Base-by-base conservation (phyloP, 495 filamentous ascomycete species). In the Aspergillus campestris region DNA sequence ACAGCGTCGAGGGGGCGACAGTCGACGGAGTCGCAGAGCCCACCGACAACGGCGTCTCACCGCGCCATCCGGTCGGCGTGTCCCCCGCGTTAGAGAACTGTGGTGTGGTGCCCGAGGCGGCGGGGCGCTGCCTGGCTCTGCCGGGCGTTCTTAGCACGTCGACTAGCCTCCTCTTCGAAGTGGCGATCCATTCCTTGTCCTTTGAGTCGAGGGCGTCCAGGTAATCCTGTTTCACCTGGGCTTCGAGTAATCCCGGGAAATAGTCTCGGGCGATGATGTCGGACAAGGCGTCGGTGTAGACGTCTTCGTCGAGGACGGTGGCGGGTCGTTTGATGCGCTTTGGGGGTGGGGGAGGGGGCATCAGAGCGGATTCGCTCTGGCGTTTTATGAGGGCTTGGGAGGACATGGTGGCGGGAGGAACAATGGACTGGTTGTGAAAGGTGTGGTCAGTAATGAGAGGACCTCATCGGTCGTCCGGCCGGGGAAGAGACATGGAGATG, bases 261-360 rank as follows among this genome's bases (percentile, higher is more conserved):
- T 92, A 98, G 67, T 98, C 94, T 33, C 94, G 86, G 28, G 87
- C 86, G 43, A 97, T 95, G 53, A 98, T 97, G 40, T 95, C 83
- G 1, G 91, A 94, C 24, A 98, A 69, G 7, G 86, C 86, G 44
- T 86, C 80, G 18, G 88, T 90, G 69, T 98, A 98, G 52, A 81
- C 80, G 54, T 98, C 92, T 73, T 98, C 92, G 63, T 95, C 89
- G 18, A 98, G 77, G 32, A 95, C 83, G 39, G 82, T 90, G 47
- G 85, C 75, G 4, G 92, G 92, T 28, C 92, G 82, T 65, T 96
- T 96, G 56, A 96, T 95, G 38, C 88, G 81, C 60, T 95, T 97
- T 15, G 86, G 76, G 1, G 84, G 81, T 5, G 91, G 90, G 3
- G 89, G 89, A 8, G 89, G 89, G 0, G 88, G 84, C 94, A 97